phyloP scores from a whole-genome alignment of 352 stramenopile genomes.

The Phytophthora pistaciae region DNA sequence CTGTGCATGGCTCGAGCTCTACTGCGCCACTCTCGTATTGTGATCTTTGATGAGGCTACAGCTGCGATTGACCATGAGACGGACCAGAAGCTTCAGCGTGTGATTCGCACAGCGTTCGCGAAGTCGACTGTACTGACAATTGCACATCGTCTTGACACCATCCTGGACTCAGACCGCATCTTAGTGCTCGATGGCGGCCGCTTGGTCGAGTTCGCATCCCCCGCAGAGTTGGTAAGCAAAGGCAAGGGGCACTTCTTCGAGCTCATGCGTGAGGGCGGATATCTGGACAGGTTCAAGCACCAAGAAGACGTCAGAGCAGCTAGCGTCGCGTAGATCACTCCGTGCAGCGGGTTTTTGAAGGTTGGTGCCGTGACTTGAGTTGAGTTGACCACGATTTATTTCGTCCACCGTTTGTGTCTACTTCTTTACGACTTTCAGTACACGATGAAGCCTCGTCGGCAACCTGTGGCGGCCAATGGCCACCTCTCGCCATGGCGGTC shows the following conservation, averaged over 20 bases:
- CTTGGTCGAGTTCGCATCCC: slow-evolving; percentile 85
- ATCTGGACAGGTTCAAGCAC: slow-evolving; percentile 45
- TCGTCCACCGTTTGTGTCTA: neutral
- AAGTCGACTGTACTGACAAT: slow-evolving; percentile 96
- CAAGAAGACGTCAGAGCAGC: slow-evolving; percentile 9
- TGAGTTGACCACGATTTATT: neutral
- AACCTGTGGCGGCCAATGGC: slow-evolving; percentile 48
- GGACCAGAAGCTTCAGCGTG: slow-evolving; percentile 58
- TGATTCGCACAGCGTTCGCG: slow-evolving; percentile 88
- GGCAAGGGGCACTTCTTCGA: slow-evolving; percentile 59
- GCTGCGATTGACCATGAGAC: slow-evolving; percentile 86
- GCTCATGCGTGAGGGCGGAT: slow-evolving; percentile 54
- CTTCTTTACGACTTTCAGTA: slow-evolving; percentile 35
- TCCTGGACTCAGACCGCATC: slow-evolving; percentile 86
- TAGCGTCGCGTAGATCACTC: slow-evolving; percentile 7
- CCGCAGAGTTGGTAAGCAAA: slow-evolving; percentile 60
- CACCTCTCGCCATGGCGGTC: slow-evolving; percentile 42
- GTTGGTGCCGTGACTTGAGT: neutral
- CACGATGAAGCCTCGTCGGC: slow-evolving; percentile 59
- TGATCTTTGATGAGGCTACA: slow-evolving; percentile 86
- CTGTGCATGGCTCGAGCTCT: slow-evolving; percentile 94
- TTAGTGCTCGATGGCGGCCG: slow-evolving; percentile 75
- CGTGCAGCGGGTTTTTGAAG: neutral
- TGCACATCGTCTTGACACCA: slow-evolving; percentile 92
- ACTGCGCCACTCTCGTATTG: slow-evolving; percentile 72